Base-by-base conservation (phyloP, 2,329 filamentous ascomycete genomes). In the Aureobasidium pullulans region DNA sequence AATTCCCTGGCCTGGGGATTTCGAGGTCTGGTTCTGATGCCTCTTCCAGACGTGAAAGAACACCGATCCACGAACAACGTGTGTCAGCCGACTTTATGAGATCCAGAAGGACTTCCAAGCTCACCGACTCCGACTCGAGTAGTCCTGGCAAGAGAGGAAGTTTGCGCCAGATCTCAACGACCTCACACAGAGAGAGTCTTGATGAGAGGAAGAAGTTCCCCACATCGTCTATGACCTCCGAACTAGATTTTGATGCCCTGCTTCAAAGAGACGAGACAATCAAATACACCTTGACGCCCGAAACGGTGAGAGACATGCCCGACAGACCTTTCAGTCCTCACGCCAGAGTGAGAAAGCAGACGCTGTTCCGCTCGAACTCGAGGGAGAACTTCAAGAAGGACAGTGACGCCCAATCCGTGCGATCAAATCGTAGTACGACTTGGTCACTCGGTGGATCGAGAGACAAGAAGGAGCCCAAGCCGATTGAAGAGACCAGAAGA, bases 261-360 rank as follows among this genome's bases (percentile, higher is more conserved):
- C 72, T 79, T 43, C 73, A 76, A 64, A 70, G 75, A 16, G 71
- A 74, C 46, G 77, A 79, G 31, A 79, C 77, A 5, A 75, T 79
- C 23, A 79, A 79, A 65, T 78, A 76, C 66, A 79, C 77, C 6
- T 67, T 80, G 57, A 79, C 77, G 11, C 77, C 77, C 23, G 72
- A 77, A 58, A 73, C 67, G 48, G 74, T 79, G 65, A 73, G 76
- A 43, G 76, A 76, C 57, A 62, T 70, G 16, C 71, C 75, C 59
- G 44, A 48, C 32, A 34, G 54, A 3, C 3, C 44, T 1, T 48
- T 31, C 23, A 48, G 44, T 47, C 43, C 54, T 19, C 54, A 58
- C 15, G 3, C 40, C 7, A 58, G 34, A 23, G 13, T 37, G 6
- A 28, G 16, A n/a, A 58, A 42, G 37, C 54, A 47, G 28, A 34